Conservation (phyloP, 2,329 filamentous ascomycete genomes). For the Daldinia eschscholtzii region DNA sequence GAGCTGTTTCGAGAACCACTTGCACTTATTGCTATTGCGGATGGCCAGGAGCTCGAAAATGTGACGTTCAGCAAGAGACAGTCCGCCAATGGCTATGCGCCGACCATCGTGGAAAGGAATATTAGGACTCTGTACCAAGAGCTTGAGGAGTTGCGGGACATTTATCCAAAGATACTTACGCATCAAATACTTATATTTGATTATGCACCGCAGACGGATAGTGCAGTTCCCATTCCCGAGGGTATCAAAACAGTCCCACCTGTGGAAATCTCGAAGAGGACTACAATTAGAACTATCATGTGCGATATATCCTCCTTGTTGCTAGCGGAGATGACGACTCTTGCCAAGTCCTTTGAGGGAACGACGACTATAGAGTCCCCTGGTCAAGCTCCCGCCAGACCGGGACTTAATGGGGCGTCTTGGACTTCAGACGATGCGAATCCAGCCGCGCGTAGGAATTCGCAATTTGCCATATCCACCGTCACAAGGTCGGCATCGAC, state of each 20-base stretch:
- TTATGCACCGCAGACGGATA: constrained; percentile 64
- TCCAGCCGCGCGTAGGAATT: constrained; percentile 64
- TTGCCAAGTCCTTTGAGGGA: constrained; percentile 79
- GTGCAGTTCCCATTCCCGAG: constrained; percentile 69
- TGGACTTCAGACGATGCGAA: constrained; percentile 60
- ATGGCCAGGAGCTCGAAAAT: constrained; percentile 77
- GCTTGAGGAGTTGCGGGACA: constrained; percentile 77
- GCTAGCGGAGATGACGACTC: constrained; percentile 79
- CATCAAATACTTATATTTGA: constrained; percentile 87
- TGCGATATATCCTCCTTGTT: constrained; percentile 81
- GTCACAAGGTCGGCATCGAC: constrained; percentile 67
- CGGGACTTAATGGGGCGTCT: constrained; percentile 57
- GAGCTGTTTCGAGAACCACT: constrained; percentile 90
- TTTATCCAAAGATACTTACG: constrained; percentile 80
- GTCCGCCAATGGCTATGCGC: constrained; percentile 64
- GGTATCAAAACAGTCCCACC: constrained; percentile 80
- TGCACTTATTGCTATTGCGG: constrained; percentile 85
- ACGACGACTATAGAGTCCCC: constrained; percentile 84
- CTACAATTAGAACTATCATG: constrained; percentile 85
- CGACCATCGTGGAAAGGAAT: constrained; percentile 67
- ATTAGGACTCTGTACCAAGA: constrained; percentile 73
- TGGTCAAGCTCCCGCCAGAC: constrained; percentile 61
- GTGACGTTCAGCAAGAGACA: constrained; percentile 66
- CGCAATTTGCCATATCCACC: constrained; percentile 63
- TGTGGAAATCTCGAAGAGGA: constrained; percentile 74